Evolutionary conservation across 2,329 filamentous ascomycete genomes (phyloP), one percentile per base, ranked within the genome.

Genomic region (Arthrobotrys conoides): DNA sequence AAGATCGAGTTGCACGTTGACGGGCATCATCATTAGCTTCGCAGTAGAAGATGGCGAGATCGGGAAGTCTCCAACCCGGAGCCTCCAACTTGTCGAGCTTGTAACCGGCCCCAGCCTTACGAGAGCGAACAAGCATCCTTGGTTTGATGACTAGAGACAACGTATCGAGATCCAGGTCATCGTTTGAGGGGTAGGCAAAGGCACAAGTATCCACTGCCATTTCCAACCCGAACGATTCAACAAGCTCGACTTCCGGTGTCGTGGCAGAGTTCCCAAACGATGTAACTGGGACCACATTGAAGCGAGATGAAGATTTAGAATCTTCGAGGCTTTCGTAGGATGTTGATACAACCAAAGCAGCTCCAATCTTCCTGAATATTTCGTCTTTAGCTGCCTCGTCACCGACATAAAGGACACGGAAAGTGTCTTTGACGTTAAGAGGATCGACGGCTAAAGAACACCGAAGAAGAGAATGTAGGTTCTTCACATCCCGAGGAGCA

Each of bases 141-240:
- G 75, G 68, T 44, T 78, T 78, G 44, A 78, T 72, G 30, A 78
- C 59, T 1, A 78, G 63, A 48, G 68, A 59, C 5, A 78, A 38
- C 2, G 44, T 46, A 18, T 69, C 68, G 27, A 20, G 44, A 1
- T 61, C 61, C 4, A 18, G 27, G 3, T 22, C 18, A 27, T 66
- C 66, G 24, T 55, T 68, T n/a, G 63, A 46, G 27, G 48, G 46
- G 20, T 71, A 67, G n/a, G 86, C 87, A 6, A 82, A 83, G 12
- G 83, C 84, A 80, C 87, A 88, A 30, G 86, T 85, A 69, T 88
- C 86, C 4, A 88, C 86, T 79, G 86, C 86, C 83, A 88, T 87
- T 76, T 88, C 86, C 75, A 86, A 86, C 12, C 85, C 85, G 36
- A 86, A 87, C 6, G 86, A 87, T 67, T 87, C 86, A 84, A 88